Evolutionary conservation across 1,139 yeast species (phyloP).

Genomic region (Kurtzmaniella quercitrusa): DNA sequence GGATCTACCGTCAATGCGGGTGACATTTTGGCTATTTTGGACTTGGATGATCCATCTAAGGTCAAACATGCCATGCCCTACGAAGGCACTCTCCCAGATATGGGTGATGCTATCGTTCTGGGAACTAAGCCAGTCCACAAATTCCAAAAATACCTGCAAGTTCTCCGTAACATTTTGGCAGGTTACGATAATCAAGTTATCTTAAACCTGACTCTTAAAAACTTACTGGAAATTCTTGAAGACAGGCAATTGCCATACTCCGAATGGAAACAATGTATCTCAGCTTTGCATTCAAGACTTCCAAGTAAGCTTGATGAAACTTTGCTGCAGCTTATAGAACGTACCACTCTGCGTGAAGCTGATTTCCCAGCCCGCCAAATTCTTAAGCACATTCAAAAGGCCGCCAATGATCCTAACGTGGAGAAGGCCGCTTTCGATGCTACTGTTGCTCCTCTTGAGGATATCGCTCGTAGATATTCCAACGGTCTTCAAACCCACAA

Average conservation of each 20-base stretch:
- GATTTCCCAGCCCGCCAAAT: constrained; percentile 93
- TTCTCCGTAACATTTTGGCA: constrained; percentile 71
- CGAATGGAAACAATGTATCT: constrained; percentile 81
- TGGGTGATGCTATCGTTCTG: constrained; percentile 75
- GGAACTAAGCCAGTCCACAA: constrained; percentile 84
- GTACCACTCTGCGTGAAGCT: constrained; percentile 62
- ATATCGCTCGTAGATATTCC: constrained; percentile 65
- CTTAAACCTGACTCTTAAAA: constrained; percentile 76
- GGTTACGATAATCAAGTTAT: constrained; percentile 97
- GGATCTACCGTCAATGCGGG: constrained; percentile 96
- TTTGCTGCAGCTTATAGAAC: constrained; percentile 61
- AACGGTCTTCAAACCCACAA: constrained; percentile 84
- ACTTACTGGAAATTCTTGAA: constrained; percentile 66
- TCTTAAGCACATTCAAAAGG: constrained; percentile 56
- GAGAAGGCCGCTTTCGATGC: constrained; percentile 45
- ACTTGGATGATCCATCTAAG: constrained; percentile 94
- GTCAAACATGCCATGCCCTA: constrained; percentile 95
- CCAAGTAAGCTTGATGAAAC: constrained; percentile 72
- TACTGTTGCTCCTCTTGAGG: constrained; percentile 67
- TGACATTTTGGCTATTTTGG: constrained; percentile 89
- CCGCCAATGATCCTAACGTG: constrained; percentile 43
- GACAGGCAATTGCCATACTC: constrained; percentile 85
- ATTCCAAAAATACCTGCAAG: constrained; percentile 53
- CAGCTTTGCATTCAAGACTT: constrained; percentile 89
- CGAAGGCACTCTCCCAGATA: constrained; percentile 88